Percentiles rank a stretch among this genome's conserved stretches.
phyloP scores from a whole-genome alignment of 2,329 filamentous ascomycete genomes.

The Apiospora phragmitis region DNA sequence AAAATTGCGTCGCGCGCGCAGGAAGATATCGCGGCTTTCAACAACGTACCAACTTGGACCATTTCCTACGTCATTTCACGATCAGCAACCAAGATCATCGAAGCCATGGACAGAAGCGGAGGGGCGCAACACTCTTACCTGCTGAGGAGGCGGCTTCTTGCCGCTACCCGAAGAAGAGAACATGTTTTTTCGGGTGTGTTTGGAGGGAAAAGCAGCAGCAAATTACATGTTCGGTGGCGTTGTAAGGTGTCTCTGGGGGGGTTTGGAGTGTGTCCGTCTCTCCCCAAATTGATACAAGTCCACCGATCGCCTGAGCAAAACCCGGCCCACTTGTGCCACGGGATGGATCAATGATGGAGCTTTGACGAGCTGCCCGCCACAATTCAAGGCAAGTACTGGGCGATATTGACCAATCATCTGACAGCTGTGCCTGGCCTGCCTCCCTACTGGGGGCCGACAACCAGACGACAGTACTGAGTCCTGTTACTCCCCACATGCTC shows the following conservation, averaged over 20 bases:
- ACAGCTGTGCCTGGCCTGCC: not conserved
- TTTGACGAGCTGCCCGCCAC: constrained; percentile 6
- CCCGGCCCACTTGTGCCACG: not conserved
- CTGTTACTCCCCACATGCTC: not conserved
- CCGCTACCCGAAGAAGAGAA: constrained; percentile 65
- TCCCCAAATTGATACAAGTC: not conserved
- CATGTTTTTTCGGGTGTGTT: constrained; percentile 46
- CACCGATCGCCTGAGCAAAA: constrained; percentile 5
- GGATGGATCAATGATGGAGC: constrained; percentile 7
- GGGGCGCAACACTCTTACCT: constrained; percentile 53
- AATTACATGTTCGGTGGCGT: constrained; percentile 27
- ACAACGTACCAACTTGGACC: constrained; percentile 91
- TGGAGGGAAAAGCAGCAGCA: constrained; percentile 18
- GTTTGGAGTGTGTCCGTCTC: constrained; percentile 8
- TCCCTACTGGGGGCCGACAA: not conserved
- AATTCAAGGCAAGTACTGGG: not conserved
- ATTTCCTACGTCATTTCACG: constrained; percentile 74
- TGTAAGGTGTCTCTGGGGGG: constrained; percentile 14
- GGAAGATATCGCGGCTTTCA: not conserved
- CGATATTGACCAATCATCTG: not conserved
- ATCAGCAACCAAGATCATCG: constrained; percentile 25
- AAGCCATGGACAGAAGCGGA: constrained; percentile 7
- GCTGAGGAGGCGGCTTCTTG: constrained; percentile 67
- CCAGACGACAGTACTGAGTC: not conserved
- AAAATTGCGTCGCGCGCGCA: not conserved